Conservation (phyloP, 345 rosid species). For the Citrus australasica region DNA sequence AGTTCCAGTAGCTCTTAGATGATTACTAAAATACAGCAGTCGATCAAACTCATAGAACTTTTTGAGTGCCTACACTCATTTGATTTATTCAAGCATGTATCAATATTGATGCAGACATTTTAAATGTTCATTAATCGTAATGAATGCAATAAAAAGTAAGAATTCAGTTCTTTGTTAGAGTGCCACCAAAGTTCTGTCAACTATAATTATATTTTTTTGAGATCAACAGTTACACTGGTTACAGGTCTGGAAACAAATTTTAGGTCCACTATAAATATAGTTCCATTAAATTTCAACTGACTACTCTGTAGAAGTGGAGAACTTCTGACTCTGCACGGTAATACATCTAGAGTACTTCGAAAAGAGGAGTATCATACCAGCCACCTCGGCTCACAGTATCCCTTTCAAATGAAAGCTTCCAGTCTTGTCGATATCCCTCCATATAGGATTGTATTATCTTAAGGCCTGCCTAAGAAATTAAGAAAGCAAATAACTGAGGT, state of each 20-base stretch:
- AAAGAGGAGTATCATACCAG: conserved; percentile 52
- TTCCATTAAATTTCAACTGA: neutral
- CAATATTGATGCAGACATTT: neutral
- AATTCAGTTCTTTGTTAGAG: neutral
- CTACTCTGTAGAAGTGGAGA: neutral
- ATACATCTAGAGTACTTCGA: neutral
- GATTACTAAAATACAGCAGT: neutral
- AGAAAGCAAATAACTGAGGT: neutral
- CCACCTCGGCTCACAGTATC: conserved; percentile 84
- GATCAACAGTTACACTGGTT: neutral
- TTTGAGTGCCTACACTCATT: neutral
- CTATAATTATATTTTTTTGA: neutral
- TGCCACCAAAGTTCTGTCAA: neutral
- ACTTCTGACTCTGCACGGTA: neutral
- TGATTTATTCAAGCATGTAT: neutral
- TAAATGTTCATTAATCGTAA: neutral
- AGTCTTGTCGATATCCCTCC: conserved; percentile 96
- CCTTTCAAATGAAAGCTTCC: conserved; percentile 81
- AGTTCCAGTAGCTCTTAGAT: neutral
- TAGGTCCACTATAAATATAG: neutral
- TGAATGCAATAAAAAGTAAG: neutral
- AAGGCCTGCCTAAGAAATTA: conserved; percentile 64
- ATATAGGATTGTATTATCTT: conserved; percentile 79
- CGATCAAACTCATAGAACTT: neutral
- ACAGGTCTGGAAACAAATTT: neutral